Conservation (phyloP, 495 filamentous ascomycete genomes). For the Tuber brumale region DNA sequence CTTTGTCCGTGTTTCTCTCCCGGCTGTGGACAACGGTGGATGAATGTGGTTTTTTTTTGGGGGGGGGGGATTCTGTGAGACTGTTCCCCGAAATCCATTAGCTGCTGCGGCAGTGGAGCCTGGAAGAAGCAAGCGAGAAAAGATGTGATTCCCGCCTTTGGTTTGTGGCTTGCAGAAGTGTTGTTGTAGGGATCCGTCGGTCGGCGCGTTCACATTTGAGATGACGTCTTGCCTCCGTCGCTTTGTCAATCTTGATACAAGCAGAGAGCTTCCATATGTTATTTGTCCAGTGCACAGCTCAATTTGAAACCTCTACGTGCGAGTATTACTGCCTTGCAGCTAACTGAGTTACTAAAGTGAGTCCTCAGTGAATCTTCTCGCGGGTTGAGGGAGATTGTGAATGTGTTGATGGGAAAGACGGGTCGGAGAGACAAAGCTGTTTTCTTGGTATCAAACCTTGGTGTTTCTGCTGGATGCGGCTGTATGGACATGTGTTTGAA, state of each 20-base stretch:
- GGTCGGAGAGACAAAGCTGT: slow-evolving; percentile 34
- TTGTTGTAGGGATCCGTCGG: slow-evolving; percentile 15
- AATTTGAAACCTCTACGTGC: background rate
- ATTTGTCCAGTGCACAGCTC: slow-evolving; percentile 35
- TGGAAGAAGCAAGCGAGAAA: slow-evolving; percentile 10
- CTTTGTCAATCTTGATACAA: slow-evolving; percentile 11
- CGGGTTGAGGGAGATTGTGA: background rate
- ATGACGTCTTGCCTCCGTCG: slow-evolving; percentile 30
- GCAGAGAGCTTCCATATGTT: slow-evolving; percentile 5
- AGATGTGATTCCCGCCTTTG: background rate
- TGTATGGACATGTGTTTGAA: background rate
- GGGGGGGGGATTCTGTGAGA: background rate
- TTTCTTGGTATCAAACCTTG: background rate
- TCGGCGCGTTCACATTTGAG: background rate
- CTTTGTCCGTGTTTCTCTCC: background rate
- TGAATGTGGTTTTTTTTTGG: background rate
- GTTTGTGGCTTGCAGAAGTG: slow-evolving; percentile 24
- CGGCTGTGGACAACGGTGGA: background rate
- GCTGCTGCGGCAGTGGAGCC: background rate
- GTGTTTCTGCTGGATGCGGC: background rate
- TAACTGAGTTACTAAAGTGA: too few relatives aligned
- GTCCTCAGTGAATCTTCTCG: slow-evolving; percentile 4
- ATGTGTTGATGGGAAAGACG: slow-evolving; percentile 8
- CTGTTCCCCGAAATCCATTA: background rate
- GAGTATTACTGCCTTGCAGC: slow-evolving; percentile 15